A percentile compares a stretch with the other conserved stretches of the same genome.
Evolutionary conservation across 2,329 filamentous ascomycete species (phyloP).

Genomic region (Aspergillus hortae): DNA sequence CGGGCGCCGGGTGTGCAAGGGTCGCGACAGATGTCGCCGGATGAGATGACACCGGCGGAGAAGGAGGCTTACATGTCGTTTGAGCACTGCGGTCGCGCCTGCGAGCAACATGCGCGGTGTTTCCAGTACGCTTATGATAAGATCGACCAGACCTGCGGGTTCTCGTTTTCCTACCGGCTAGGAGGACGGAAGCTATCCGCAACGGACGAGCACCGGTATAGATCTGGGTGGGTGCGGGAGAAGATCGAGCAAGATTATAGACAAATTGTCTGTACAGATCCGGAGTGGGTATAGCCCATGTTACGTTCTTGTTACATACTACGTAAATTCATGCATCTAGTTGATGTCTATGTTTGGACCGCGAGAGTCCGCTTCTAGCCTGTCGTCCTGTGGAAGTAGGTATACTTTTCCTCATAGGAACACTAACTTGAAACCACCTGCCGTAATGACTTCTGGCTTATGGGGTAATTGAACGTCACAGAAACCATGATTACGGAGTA

Average conservation of each 20-base stretch:
- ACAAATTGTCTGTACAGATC: slow-evolving; percentile 6
- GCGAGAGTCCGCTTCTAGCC: background rate
- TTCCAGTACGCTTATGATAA: slow-evolving; percentile 30
- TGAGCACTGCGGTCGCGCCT: slow-evolving; percentile 51
- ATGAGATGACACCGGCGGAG: slow-evolving; percentile 41
- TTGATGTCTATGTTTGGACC: background rate
- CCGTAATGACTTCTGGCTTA: no score
- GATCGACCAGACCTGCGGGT: slow-evolving; percentile 7
- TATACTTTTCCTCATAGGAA: no score
- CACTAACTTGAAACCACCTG: no score
- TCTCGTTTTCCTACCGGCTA: slow-evolving; percentile 10
- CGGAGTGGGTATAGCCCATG: slow-evolving; percentile 8
- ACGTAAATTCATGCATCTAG: background rate
- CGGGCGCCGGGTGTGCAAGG: slow-evolving; percentile 6
- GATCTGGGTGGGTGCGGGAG: slow-evolving; percentile 12
- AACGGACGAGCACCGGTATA: slow-evolving; percentile 4
- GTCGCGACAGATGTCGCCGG: slow-evolving; percentile 30
- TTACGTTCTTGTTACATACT: background rate
- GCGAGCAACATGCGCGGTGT: slow-evolving; percentile 34
- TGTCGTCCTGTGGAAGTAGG: no score
- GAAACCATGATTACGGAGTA: no score
- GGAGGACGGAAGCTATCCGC: slow-evolving; percentile 7
- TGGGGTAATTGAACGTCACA: no score
- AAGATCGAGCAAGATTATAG: slow-evolving; percentile 12
- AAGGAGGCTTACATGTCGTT: slow-evolving; percentile 43